Conservation (phyloP, 2,329 filamentous ascomycete species). For the Colletotrichum spaethianum region DNA sequence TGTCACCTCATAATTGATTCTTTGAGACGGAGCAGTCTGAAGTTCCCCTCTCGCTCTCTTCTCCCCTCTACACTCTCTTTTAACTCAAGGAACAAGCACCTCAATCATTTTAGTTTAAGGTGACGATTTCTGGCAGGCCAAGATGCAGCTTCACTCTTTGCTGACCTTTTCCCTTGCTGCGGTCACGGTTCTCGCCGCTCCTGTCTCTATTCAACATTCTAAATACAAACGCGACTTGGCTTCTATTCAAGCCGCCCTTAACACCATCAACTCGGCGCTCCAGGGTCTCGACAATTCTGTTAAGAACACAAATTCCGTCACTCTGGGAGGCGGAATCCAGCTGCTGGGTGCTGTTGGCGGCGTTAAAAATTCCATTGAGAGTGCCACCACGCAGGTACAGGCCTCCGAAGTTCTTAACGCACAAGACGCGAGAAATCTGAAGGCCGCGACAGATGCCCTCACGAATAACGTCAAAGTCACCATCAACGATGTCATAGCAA, state of each 20-base stretch:
- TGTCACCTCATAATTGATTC: constrained; percentile 7
- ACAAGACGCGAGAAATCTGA: constrained; percentile 19
- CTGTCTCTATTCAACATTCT: neutral
- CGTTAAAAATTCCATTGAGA: constrained; percentile 22
- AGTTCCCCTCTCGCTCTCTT: constrained; percentile 13
- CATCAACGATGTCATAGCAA: constrained; percentile 34
- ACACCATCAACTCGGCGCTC: constrained; percentile 34
- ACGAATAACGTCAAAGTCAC: constrained; percentile 39
- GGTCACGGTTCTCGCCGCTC: constrained; percentile 23
- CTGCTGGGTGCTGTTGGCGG: neutral
- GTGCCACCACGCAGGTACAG: constrained; percentile 32
- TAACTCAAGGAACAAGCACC: constrained; percentile 9
- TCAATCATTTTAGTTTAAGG: constrained; percentile 18
- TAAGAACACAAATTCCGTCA: constrained; percentile 10
- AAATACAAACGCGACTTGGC: constrained; percentile 28
- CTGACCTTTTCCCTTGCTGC: constrained; percentile 11
- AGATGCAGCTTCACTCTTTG: constrained; percentile 31
- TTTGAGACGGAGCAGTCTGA: constrained; percentile 22
- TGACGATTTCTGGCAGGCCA: neutral
- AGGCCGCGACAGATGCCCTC: constrained; percentile 35
- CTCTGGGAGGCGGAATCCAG: constrained; percentile 20
- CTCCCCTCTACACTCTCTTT: constrained; percentile 30
- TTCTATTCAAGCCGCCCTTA: constrained; percentile 25
- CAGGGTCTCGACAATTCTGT: constrained; percentile 34
- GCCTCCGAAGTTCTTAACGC: constrained; percentile 12